Evolutionary conservation across 805 yeast genomes (phyloP).

Genomic region (Wickerhamiella lipophila): DNA sequence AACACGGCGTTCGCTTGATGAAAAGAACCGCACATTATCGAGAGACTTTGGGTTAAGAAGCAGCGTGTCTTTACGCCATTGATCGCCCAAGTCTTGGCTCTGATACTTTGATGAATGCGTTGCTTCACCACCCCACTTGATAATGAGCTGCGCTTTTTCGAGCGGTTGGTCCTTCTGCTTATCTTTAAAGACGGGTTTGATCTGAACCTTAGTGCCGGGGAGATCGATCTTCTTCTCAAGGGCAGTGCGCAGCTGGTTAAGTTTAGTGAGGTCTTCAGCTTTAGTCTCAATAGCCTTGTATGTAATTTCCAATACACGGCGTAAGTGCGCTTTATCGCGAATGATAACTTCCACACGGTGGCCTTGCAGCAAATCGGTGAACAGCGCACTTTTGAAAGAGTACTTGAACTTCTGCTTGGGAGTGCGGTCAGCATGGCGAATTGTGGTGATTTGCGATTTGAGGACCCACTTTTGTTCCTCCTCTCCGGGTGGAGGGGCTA

Average conservation of each 20-base stretch:
- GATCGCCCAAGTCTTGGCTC: slow-evolving; percentile 91
- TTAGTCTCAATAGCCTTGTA: slow-evolving; percentile 60
- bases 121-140: slow-evolving; percentile 99
- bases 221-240: slow-evolving; percentile 76
- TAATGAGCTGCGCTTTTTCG: slow-evolving; percentile 87
- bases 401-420: slow-evolving; percentile 97
- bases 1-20: slow-evolving; percentile 91
- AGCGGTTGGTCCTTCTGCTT: slow-evolving; percentile 41
- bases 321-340: slow-evolving; percentile 74
- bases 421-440: slow-evolving; percentile 96
- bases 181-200: slow-evolving; percentile 52
- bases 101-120: slow-evolving; percentile 95
- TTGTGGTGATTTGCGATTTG: slow-evolving; percentile 81
- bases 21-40: slow-evolving; percentile 72
- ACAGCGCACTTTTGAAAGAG: slow-evolving; percentile 78
- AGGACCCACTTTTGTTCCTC: slow-evolving; percentile 79
- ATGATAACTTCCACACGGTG: slow-evolving; percentile 94
- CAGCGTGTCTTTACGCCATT: slow-evolving; percentile 80
- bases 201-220: slow-evolving; percentile 93
- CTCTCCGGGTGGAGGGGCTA: slow-evolving; percentile 13
- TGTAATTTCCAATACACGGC: slow-evolving; percentile 75
- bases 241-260: slow-evolving; percentile 65
- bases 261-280: slow-evolving; percentile 69
- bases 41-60: slow-evolving; percentile 73
- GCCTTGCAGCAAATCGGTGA: slow-evolving; percentile 77